phyloP scores from a whole-genome alignment of 345 rosid species.

The Capsella bursapastoris region DNA sequence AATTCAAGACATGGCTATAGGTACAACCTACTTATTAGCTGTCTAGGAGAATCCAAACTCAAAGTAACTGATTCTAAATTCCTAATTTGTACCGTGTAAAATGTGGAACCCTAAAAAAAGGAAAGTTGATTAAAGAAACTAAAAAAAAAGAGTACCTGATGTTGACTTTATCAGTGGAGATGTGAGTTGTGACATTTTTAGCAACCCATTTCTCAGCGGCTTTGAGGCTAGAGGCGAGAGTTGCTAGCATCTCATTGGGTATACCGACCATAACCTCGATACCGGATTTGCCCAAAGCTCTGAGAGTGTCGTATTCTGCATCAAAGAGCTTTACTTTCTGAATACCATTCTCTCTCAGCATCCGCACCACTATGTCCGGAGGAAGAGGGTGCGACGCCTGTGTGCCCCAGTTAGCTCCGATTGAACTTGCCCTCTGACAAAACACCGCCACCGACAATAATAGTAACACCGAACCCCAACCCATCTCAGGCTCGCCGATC shows the following conservation, averaged over 20 bases:
- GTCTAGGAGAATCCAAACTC: constrained; percentile 21
- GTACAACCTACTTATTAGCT: background rate
- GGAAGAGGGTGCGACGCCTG: constrained; percentile 79
- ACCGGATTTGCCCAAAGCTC: constrained; percentile 69
- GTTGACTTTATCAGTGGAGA: constrained; percentile 59
- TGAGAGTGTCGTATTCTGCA: constrained; percentile 71
- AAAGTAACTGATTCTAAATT: background rate
- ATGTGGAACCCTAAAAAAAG: constrained; percentile 37
- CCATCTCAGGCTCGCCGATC: constrained; percentile 36
- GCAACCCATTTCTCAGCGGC: constrained; percentile 96
- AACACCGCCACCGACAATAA: constrained; percentile 40
- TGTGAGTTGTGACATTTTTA: constrained; percentile 74
- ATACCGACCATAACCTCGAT: constrained; percentile 99
- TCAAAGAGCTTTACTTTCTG: constrained; percentile 94
- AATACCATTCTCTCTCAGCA: constrained; percentile 72
- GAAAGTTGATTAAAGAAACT: constrained; percentile 22
- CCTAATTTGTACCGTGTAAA: constrained; percentile 4
- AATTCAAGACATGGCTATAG: background rate
- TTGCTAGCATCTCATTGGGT: constrained; percentile 85
- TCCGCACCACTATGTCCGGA: constrained; percentile 70
- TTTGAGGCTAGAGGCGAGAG: constrained; percentile 68
- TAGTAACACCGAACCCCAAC: constrained; percentile 35
- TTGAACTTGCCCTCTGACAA: constrained; percentile 51
- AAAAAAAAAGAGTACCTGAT: constrained; percentile 61
- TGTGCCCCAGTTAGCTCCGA: constrained; percentile 97